phyloP scores from a whole-genome alignment of 108 stramenopile genomes.

The Aurantiochytrium sp. region DNA sequence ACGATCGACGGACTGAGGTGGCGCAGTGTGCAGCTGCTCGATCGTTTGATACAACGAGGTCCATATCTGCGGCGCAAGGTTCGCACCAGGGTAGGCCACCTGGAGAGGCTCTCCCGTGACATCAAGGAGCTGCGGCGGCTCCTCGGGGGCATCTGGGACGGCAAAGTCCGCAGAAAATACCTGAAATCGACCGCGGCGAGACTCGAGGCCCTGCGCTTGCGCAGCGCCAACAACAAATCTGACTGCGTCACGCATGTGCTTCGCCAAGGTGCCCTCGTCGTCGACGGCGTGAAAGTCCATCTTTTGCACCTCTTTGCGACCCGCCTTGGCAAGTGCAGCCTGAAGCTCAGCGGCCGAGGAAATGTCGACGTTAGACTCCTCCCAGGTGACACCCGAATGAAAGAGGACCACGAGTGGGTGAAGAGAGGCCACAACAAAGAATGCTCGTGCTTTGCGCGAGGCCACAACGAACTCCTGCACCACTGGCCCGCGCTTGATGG shows the following conservation, averaged over 20 bases:
- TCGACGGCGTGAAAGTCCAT: neutral
- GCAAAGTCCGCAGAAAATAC: neutral
- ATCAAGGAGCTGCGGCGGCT: neutral
- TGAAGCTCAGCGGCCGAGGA: neutral
- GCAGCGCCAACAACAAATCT: neutral
- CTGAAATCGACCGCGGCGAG: neutral
- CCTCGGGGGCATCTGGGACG: neutral
- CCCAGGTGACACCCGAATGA: neutral
- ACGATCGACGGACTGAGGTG: neutral
- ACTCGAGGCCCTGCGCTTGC: neutral
- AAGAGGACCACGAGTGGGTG: neutral
- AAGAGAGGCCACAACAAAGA: neutral
- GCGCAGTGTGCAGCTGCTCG: neutral
- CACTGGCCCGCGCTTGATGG: neutral
- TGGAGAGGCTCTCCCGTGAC: neutral
- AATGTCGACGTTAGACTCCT: neutral
- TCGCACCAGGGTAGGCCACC: neutral
- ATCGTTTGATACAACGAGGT: neutral
- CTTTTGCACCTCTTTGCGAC: neutral
- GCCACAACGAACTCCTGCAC: neutral
- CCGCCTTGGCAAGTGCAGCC: neutral
- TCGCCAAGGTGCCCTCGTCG: neutral
- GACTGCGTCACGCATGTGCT: neutral
- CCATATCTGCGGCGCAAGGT: neutral
- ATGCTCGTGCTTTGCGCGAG: neutral